Percentiles rank a stretch among this genome's conserved stretches.
phyloP scores from a whole-genome alignment of 345 rosid genomes.

The Geranium rotundifolium region DNA sequence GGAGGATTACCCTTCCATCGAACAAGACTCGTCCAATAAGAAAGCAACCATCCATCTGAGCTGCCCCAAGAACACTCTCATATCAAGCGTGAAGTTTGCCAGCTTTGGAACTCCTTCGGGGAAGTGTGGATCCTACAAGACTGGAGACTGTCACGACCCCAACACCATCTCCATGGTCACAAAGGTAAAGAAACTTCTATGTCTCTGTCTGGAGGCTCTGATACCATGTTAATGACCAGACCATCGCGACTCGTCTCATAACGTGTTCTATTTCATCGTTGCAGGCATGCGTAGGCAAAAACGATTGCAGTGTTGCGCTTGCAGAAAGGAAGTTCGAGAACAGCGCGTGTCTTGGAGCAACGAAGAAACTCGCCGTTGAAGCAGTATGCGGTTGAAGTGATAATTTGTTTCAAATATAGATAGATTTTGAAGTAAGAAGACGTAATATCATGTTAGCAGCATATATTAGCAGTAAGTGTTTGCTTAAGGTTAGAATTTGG shows the following conservation, averaged over 20 bases:
- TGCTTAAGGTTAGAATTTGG: too few relatives aligned
- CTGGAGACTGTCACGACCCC: slow-evolving; percentile 51
- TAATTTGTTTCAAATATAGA: not conserved
- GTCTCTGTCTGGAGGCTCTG: not conserved
- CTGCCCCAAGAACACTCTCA: slow-evolving; percentile 27
- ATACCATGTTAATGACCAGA: not conserved
- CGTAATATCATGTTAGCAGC: too few relatives aligned
- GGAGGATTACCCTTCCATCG: slow-evolving; percentile 31
- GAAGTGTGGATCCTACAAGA: slow-evolving; percentile 36
- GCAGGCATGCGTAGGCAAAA: slow-evolving; percentile 39
- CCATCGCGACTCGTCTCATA: not conserved
- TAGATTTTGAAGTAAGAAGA: not conserved
- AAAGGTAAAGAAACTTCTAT: slow-evolving; percentile 24
- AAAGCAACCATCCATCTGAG: slow-evolving; percentile 24
- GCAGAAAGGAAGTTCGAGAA: slow-evolving; percentile 27
- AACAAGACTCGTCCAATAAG: slow-evolving; percentile 2
- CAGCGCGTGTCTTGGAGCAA: slow-evolving; percentile 19
- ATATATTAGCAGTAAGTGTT: not conserved
- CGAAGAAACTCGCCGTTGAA: slow-evolving; percentile 35
- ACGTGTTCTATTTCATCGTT: slow-evolving; percentile 1
- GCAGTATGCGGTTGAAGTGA: slow-evolving; percentile 34
- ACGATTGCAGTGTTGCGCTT: slow-evolving; percentile 30
- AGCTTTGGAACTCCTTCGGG: slow-evolving; percentile 58
- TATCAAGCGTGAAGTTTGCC: slow-evolving; percentile 39
- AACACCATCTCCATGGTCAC: slow-evolving; percentile 27